Evolutionary conservation across 2,329 filamentous ascomycete species (phyloP).

Genomic region (Aulographum hederae): DNA sequence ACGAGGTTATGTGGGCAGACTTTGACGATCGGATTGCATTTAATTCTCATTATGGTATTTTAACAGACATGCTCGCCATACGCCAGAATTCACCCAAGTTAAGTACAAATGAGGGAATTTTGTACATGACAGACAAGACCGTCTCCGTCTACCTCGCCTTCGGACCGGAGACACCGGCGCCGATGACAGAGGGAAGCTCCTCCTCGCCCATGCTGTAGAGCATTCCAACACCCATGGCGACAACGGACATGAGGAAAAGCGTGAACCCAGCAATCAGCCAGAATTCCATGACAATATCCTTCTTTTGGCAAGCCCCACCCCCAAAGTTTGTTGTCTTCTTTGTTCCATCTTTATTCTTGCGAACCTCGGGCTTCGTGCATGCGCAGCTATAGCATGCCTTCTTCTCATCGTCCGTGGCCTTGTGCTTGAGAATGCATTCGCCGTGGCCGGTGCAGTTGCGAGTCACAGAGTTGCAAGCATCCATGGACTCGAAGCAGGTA

Average conservation of each 20-base stretch:
- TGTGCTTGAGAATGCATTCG: constrained; percentile 50
- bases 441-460: constrained; percentile 73
- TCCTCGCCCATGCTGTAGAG: constrained; percentile 71
- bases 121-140: no score
- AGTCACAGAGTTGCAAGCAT: constrained; percentile 51
- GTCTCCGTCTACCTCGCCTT: constrained; percentile 32
- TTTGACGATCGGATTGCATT: no score
- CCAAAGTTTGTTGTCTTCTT: constrained; percentile 59
- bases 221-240: constrained; percentile 57
- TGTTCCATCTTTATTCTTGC: constrained; percentile 28
- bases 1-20: no score
- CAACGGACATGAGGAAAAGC: constrained; percentile 46
- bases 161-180: constrained; percentile 71
- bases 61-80: no score
- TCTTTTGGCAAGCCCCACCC: constrained; percentile 75
- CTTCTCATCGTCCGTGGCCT: constrained; percentile 15
- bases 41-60: no score
- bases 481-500: constrained; percentile 54
- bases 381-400: constrained; percentile 55
- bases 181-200: constrained; percentile 82
- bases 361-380: constrained; percentile 44
- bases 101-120: no score
- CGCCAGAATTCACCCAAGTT: no score
- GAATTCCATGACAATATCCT: constrained; percentile 75
- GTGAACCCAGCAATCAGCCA: constrained; percentile 68